Percentiles rank a stretch among this genome's conserved stretches.
Evolutionary conservation across 2,329 filamentous ascomycete species (phyloP).

Genomic region (Orbilia quercus): DNA sequence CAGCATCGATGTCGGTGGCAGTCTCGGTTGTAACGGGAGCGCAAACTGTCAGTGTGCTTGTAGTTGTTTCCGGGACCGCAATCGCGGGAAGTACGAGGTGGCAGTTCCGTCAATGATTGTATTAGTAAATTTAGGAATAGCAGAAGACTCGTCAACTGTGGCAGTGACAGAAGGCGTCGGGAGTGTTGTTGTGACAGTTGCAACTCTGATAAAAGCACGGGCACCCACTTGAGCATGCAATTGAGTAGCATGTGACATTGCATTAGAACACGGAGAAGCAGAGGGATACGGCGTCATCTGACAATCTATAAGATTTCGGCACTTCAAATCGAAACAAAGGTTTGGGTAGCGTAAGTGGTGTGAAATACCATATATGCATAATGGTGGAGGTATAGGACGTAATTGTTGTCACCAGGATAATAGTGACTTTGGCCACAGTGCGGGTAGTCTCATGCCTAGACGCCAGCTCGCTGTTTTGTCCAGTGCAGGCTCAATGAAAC

Average conservation of each 20-base stretch:
- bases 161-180: conserved; percentile 9
- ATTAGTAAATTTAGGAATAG: neutral
- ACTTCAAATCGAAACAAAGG: too few relatives aligned
- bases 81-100: conserved; percentile 9
- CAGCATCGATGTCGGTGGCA: conserved; percentile 18
- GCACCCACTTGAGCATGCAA: conserved; percentile 19
- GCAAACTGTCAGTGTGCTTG: conserved; percentile 12
- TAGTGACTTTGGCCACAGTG: too few relatives aligned
- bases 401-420: too few relatives aligned
- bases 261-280: too few relatives aligned
- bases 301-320: too few relatives aligned
- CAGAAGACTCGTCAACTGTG: conserved; percentile 8
- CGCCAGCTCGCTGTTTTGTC: too few relatives aligned
- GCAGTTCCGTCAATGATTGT: conserved; percentile 15
- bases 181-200: conserved; percentile 3
- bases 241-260: conserved; percentile 1
- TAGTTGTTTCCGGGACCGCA: conserved; percentile 1
- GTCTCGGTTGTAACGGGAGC: conserved; percentile 21
- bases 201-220: conserved; percentile 20
- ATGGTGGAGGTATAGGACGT: too few relatives aligned
- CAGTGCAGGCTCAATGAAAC: too few relatives aligned
- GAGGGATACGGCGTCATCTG: too few relatives aligned
- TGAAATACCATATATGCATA: too few relatives aligned
- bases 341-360: too few relatives aligned
- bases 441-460: too few relatives aligned